These are phyloP conservation scores for Phytopythium delawarense DNA, from an alignment of 352 stramenopile genomes.

Conservation along the genomic window DNA sequence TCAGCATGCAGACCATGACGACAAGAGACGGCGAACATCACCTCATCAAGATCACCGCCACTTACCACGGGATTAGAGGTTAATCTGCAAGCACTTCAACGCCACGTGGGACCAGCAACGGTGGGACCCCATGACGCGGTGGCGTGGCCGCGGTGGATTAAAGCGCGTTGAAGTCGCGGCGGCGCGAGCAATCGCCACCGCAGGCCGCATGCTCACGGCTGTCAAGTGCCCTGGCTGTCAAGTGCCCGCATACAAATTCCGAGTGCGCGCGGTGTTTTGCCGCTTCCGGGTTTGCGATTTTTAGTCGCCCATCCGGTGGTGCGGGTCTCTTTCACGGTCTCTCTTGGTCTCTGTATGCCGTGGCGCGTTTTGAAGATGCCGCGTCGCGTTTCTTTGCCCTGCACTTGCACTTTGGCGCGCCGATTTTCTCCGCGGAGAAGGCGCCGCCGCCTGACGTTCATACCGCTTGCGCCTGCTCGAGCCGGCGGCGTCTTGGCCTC, in stretches of 20 bases:
- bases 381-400: conserved; percentile 1
- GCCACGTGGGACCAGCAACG: no score
- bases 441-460: not conserved
- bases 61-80: no score
- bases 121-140: not conserved
- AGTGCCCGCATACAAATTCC: not conserved
- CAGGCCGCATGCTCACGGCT: conserved; percentile 4
- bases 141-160: not conserved
- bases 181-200: not conserved
- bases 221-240: no score
- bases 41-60: not conserved
- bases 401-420: not conserved
- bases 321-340: not conserved
- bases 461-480: not conserved
- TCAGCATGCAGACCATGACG: no score
- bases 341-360: not conserved
- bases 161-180: not conserved
- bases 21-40: not conserved
- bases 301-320: not conserved
- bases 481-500: not conserved
- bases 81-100: no score
- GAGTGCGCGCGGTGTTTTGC: not conserved
- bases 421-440: not conserved
- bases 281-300: not conserved
- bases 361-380: not conserved